Evolutionary conservation across 768 basidiomycete genomes (phyloP), one percentile per base, ranked within the genome.

Genomic region (Boletus coccyginus): DNA sequence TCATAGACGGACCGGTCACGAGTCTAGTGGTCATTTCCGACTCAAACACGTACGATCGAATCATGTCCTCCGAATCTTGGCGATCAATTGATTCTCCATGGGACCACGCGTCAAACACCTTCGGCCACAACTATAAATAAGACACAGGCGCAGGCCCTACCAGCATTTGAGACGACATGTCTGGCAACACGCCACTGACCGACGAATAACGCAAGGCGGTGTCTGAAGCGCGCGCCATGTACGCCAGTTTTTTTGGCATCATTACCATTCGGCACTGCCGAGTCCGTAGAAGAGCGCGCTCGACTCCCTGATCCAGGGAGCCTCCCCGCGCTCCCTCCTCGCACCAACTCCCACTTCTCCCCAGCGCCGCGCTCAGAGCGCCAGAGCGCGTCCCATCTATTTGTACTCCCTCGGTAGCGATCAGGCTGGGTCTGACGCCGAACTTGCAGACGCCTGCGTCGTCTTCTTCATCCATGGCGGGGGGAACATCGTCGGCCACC

Each of bases 381-480:
- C 57, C 68, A 6, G 65, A 61, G 21, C 59, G 47, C 13, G 62
- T 64, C 66, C 66, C 2, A 0, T 70, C 40, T 68, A 52, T 24
- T 70, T 66, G 24, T 70, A 45, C 6, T 1, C 58, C 35, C 59
- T 60, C 41, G 16, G 14, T n/a, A 17, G 19, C 27, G 35, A 54
- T 19, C 5, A 1, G 11, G 7, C 29, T 5, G 39, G 21, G 12
- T 17, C 39, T 0, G 21, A 16, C 2, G 10, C 21, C 7, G 36
- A 54, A 0, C 36, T 21, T 2, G 33, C 52, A 0, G 41, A 66
- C 16, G 56, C 56, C 12, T 54, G 33, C 24, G 58, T 66, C 49
- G 50, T 70, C 36, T 59, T 69, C 53, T 61, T 58, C 44, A 50
- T 68, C 21, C 67, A 70, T 17, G 66, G 68, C 6, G 67, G 67